phyloP scores from a whole-genome alignment of 2,329 filamentous ascomycete genomes.

The Cercospora zeina region DNA sequence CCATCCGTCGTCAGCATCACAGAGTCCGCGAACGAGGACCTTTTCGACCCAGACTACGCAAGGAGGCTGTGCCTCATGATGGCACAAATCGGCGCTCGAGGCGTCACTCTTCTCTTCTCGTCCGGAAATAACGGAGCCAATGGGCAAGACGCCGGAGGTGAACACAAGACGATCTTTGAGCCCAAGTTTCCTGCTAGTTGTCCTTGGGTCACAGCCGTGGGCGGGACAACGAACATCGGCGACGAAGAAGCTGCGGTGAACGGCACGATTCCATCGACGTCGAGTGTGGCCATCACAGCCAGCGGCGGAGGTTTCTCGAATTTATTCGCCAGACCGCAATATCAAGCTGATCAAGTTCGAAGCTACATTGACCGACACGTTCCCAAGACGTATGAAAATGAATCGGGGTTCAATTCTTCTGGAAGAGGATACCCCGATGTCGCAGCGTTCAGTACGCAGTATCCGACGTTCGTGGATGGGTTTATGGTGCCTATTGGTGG shows the following conservation, averaged over 20 bases:
- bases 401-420: conserved; percentile 45
- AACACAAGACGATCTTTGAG: conserved; percentile 47
- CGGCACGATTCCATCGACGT: conserved; percentile 23
- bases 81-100: conserved; percentile 64
- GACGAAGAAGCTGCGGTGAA: conserved; percentile 32
- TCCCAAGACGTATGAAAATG: conserved; percentile 42
- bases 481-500: conserved; percentile 42
- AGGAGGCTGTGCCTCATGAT: conserved; percentile 63
- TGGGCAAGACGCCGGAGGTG: conserved; percentile 36
- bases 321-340: conserved; percentile 45
- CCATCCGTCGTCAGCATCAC: conserved; percentile 32
- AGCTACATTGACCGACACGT: conserved; percentile 45
- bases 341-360: conserved; percentile 45
- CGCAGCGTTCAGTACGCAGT: conserved; percentile 48
- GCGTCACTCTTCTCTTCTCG: conserved; percentile 61
- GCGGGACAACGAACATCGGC: conserved; percentile 37
- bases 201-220: conserved; percentile 51
- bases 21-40: conserved; percentile 29
- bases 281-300: conserved; percentile 24
- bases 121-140: conserved; percentile 59
- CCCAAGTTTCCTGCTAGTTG: conserved; percentile 52
- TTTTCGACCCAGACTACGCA: conserved; percentile 51
- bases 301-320: conserved; percentile 49
- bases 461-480: conserved; percentile 44
- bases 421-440: conserved; percentile 50